A percentile compares a stretch with the other conserved stretches of the same genome.
Evolutionary conservation across 495 filamentous ascomycete genomes (phyloP).

Genomic region (Penicillium herquei): DNA sequence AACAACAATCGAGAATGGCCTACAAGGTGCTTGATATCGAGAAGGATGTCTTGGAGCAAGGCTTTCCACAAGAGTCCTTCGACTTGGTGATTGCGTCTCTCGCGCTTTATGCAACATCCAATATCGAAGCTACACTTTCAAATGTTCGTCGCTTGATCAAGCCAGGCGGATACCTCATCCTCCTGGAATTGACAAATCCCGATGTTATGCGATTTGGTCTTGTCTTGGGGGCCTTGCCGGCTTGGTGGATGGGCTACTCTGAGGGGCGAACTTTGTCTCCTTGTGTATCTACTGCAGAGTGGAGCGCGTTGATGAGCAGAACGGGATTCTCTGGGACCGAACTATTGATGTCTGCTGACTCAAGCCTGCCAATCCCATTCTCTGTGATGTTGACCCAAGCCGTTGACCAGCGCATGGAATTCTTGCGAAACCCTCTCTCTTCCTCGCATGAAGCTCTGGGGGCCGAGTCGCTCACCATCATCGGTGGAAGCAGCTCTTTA

Average conservation of each 20-base stretch:
- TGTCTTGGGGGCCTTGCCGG: constrained; percentile 41
- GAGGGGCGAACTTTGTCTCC: constrained; percentile 43
- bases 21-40: constrained; percentile 49
- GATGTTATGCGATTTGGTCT: constrained; percentile 24
- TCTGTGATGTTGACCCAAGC: constrained; percentile 46
- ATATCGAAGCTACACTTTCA: constrained; percentile 20
- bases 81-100: constrained; percentile 45
- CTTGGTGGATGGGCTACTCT: constrained; percentile 53
- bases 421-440: constrained; percentile 28
- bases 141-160: constrained; percentile 42
- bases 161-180: constrained; percentile 52
- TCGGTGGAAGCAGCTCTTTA: constrained; percentile 21
- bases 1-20: constrained; percentile 29
- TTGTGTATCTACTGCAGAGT: constrained; percentile 27
- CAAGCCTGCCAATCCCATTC: constrained; percentile 25
- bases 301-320: constrained; percentile 37
- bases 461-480: constrained; percentile 22
- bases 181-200: constrained; percentile 45
- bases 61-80: constrained; percentile 38
- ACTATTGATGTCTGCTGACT: constrained; percentile 19
- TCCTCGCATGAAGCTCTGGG: constrained; percentile 3
- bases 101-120: constrained; percentile 24
- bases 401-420: constrained; percentile 34
- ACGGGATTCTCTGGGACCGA: constrained; percentile 51
- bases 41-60: constrained; percentile 39